These are phyloP conservation scores for Chytriomyces confervae DNA, from an alignment of 192 early-diverging fungal genomes.

Conservation along the genomic window DNA sequence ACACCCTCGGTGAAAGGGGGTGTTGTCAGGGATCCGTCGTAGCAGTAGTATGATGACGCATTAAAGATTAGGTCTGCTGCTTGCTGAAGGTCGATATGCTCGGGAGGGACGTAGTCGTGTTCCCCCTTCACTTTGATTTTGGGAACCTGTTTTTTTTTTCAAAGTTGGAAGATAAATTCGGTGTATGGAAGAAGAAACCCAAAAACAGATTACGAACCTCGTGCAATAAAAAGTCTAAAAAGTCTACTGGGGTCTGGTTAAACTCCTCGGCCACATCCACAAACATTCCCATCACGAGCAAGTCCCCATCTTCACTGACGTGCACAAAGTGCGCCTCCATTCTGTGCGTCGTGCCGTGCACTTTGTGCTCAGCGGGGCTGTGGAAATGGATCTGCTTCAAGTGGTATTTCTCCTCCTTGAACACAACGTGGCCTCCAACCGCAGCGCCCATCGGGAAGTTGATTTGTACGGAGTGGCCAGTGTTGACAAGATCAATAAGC, in stretches of 20 bases:
- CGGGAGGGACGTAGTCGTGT: too few relatives aligned
- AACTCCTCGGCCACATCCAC: slow-evolving; percentile 9
- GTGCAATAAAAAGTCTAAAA: slow-evolving; percentile 14
- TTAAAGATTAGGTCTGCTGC: slow-evolving; percentile 5
- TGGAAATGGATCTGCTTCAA: slow-evolving; percentile 38
- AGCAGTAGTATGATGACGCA: slow-evolving; percentile 9
- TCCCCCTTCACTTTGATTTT: too few relatives aligned
- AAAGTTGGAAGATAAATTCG: too few relatives aligned
- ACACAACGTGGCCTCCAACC: slow-evolving; percentile 9
- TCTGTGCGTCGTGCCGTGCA: background rate
- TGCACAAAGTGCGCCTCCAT: slow-evolving; percentile 37
- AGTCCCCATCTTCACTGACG: slow-evolving; percentile 8
- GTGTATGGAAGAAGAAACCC: too few relatives aligned
- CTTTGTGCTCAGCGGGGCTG: slow-evolving; percentile 23
- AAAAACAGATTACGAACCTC: too few relatives aligned
- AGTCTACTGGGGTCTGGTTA: background rate
- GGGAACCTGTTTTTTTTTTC: too few relatives aligned
- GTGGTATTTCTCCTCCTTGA: slow-evolving; percentile 16
- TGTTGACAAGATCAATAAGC: too few relatives aligned
- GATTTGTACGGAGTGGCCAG: slow-evolving; percentile 34
- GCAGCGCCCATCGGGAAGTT: background rate
- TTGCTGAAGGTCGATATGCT: slow-evolving; percentile 13
- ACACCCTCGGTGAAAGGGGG: slow-evolving; percentile 34
- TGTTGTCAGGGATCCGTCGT: slow-evolving; percentile 26
- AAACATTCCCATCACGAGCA: slow-evolving; percentile 35